phyloP scores from a whole-genome alignment of 2,329 filamentous ascomycete species.

The Colletotrichum truncatum region DNA sequence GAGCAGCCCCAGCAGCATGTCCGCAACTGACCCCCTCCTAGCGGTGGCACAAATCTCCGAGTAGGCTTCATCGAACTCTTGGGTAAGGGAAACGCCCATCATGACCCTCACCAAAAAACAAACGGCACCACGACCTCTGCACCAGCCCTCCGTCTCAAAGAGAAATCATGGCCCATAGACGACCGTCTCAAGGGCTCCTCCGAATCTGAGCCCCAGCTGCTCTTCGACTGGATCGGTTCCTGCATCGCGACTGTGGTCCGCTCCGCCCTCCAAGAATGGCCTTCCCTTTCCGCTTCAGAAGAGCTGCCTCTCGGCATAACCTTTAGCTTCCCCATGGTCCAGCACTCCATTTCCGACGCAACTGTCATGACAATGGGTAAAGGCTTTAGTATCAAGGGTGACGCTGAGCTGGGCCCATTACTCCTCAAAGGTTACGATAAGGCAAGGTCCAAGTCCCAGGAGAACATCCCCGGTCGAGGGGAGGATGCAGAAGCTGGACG shows the following conservation, averaged over 20 bases:
- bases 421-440: slow-evolving; percentile 67
- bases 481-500: slow-evolving; percentile 11
- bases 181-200: slow-evolving; percentile 77
- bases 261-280: slow-evolving; percentile 58
- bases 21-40: slow-evolving; percentile 42
- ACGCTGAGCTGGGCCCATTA: slow-evolving; percentile 68
- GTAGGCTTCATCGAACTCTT: slow-evolving; percentile 72
- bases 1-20: too few species aligned
- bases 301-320: slow-evolving; percentile 73
- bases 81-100: slow-evolving; percentile 43
- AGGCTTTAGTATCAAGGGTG: slow-evolving; percentile 70
- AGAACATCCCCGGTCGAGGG: too few species aligned
- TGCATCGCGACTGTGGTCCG: slow-evolving; percentile 79
- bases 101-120: slow-evolving; percentile 1
- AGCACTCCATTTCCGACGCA: slow-evolving; percentile 69
- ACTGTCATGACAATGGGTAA: slow-evolving; percentile 76
- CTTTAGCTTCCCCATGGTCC: slow-evolving; percentile 76
- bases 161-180: slow-evolving; percentile 78
- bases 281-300: slow-evolving; percentile 47
- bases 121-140: slow-evolving; percentile 34
- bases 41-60: slow-evolving; percentile 74
- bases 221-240: slow-evolving; percentile 84
- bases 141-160: slow-evolving; percentile 67
- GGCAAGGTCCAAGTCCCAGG: slow-evolving; percentile 42
- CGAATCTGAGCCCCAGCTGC: slow-evolving; percentile 65